Evolutionary conservation across 2,329 filamentous ascomycete genomes (phyloP).

Genomic region (Chaetomiaceae sp.): DNA sequence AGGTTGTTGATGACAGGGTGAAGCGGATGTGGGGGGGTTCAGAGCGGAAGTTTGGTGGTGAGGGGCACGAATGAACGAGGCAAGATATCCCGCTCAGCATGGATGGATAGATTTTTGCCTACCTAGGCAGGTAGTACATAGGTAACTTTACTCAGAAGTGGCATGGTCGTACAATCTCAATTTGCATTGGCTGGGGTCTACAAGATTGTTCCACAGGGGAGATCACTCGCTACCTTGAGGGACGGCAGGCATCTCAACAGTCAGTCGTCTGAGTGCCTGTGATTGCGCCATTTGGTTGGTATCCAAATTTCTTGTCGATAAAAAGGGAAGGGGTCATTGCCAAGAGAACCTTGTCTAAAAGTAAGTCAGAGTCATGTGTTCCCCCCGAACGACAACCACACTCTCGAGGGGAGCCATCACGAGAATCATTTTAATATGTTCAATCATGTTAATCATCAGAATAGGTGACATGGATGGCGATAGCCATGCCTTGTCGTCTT

Average conservation of each 20-base stretch:
- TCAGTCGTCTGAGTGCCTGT: no score
- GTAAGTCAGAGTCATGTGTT: conserved; percentile 3
- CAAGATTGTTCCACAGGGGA: not conserved
- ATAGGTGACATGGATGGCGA: no score
- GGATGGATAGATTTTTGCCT: no score
- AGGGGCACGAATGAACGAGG: conserved; percentile 5
- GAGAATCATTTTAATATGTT: no score
- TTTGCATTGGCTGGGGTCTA: conserved; percentile 3
- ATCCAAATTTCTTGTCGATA: conserved; percentile 33
- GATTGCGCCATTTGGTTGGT: conserved; percentile 12
- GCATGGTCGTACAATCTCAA: not conserved
- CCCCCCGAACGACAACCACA: not conserved
- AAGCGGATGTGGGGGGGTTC: conserved; percentile 11
- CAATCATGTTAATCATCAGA: no score
- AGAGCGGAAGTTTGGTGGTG: conserved; percentile 17
- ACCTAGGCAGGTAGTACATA: no score
- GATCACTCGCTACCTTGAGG: not conserved
- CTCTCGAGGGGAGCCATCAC: no score
- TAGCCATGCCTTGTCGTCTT: no score
- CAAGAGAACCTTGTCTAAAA: no score
- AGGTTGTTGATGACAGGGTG: no score
- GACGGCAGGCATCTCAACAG: no score
- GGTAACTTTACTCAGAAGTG: conserved; percentile 9
- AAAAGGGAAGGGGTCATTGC: not conserved
- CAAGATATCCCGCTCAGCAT: not conserved